Evolutionary conservation across 75 land plant species (phyloP).

Genomic region (Picea sitchensis): DNA sequence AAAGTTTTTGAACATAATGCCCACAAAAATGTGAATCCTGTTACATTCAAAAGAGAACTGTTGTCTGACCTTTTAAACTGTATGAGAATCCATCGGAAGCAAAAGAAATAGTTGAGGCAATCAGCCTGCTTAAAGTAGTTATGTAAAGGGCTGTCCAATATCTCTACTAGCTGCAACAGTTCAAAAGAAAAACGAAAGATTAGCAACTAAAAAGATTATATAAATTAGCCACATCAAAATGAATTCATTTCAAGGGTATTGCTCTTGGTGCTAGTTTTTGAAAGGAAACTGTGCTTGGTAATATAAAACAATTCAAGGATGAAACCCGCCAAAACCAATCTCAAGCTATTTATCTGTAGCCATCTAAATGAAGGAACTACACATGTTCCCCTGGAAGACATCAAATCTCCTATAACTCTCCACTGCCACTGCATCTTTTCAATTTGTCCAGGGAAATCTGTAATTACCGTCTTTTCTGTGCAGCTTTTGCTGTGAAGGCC

Average conservation of each 20-base stretch:
- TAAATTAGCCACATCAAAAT: not conserved
- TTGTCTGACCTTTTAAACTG: slow-evolving; percentile 85
- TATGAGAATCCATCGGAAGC: slow-evolving; percentile 98
- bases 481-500: not conserved
- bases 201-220: not conserved
- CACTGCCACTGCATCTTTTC: not conserved
- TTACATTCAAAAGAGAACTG: not conserved
- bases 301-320: not conserved
- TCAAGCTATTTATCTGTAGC: not conserved
- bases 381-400: not conserved
- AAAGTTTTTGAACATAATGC: not conserved
- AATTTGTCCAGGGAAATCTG: not conserved
- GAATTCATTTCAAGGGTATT: not conserved
- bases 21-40: not conserved
- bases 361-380: not conserved
- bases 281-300: not conserved
- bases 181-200: slow-evolving; percentile 8
- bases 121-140: slow-evolving; percentile 91
- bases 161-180: slow-evolving; percentile 79
- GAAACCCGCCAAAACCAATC: not conserved
- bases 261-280: not conserved
- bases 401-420: not conserved
- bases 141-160: slow-evolving; percentile 81
- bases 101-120: slow-evolving; percentile 97
- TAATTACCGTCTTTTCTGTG: not conserved